Conservation (phyloP, 1,284 basidiomycete genomes). For the Papiliotrema nemorosa region DNA sequence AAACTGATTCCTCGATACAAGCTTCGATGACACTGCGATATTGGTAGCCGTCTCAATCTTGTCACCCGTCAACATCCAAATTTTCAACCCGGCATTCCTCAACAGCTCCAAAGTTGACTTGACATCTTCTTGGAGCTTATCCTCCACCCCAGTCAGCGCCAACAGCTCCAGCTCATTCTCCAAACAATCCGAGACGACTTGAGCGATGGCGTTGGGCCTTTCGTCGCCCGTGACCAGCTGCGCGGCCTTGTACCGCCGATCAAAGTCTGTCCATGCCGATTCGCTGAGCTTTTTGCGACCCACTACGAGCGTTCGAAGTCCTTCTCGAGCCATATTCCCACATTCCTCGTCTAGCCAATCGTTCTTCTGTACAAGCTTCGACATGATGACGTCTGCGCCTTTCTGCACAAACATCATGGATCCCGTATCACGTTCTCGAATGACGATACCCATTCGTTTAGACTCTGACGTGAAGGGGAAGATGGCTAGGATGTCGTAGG, state of each 20-base stretch:
- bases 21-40: slow-evolving; percentile 95
- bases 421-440: slow-evolving; percentile 69
- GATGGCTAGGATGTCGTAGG: slow-evolving; percentile 84
- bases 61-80: slow-evolving; percentile 99
- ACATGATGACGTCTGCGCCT: slow-evolving; percentile 97
- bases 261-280: slow-evolving; percentile 71
- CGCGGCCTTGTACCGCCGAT: slow-evolving; percentile 70
- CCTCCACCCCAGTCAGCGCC: slow-evolving; percentile 95
- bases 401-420: slow-evolving; percentile 92
- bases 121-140: slow-evolving; percentile 97
- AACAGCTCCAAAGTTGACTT: slow-evolving; percentile 88
- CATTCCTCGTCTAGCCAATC: slow-evolving; percentile 99
- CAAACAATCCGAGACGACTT: slow-evolving; percentile 70
- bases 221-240: slow-evolving; percentile 67
- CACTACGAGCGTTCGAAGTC: slow-evolving; percentile 88
- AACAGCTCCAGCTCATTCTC: slow-evolving; percentile 89
- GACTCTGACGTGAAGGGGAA: slow-evolving; percentile 99
- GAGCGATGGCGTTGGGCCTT: slow-evolving; percentile 73
- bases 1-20: slow-evolving; percentile 94
- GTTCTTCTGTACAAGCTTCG: slow-evolving; percentile 87
- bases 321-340: slow-evolving; percentile 97
- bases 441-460: slow-evolving; percentile 97
- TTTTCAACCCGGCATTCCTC: slow-evolving; percentile 94
- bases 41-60: slow-evolving; percentile 99
- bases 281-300: slow-evolving; percentile 72